Conservation (phyloP, 2,329 filamentous ascomycete genomes). For the Monosporascus sp. region DNA sequence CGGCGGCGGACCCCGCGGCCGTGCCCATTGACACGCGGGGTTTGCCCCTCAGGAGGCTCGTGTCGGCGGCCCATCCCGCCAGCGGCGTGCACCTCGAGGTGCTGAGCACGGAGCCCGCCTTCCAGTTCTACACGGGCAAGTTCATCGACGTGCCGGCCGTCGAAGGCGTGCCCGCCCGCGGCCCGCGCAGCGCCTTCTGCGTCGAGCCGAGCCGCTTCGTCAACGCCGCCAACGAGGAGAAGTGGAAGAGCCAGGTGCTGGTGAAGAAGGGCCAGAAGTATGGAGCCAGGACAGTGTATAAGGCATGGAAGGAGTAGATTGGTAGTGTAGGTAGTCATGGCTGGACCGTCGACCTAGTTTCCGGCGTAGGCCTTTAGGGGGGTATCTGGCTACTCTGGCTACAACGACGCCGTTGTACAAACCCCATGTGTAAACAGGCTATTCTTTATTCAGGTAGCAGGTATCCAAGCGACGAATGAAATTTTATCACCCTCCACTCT, state of each 20-base stretch:
- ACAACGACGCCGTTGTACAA: too few species aligned
- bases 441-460: neutral
- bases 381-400: too few species aligned
- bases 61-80: slow-evolving; percentile 67
- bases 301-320: slow-evolving; percentile 67
- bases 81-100: slow-evolving; percentile 81
- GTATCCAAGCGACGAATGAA: too few species aligned
- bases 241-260: slow-evolving; percentile 74
- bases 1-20: slow-evolving; percentile 44
- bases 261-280: slow-evolving; percentile 82
- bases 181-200: slow-evolving; percentile 73
- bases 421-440: neutral
- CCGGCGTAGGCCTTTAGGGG: too few species aligned
- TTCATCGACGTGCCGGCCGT: slow-evolving; percentile 72
- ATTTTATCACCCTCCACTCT: slow-evolving; percentile 1
- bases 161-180: slow-evolving; percentile 58
- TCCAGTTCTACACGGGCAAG: slow-evolving; percentile 94
- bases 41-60: slow-evolving; percentile 59
- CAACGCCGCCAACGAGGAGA: slow-evolving; percentile 76
- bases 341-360: too few species aligned
- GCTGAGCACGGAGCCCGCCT: slow-evolving; percentile 86
- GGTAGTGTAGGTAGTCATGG: neutral
- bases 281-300: slow-evolving; percentile 77
- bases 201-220: slow-evolving; percentile 90
- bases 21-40: slow-evolving; percentile 63